phyloP scores from a whole-genome alignment of 1,284 basidiomycete genomes.

The Omphalotus olearius region DNA sequence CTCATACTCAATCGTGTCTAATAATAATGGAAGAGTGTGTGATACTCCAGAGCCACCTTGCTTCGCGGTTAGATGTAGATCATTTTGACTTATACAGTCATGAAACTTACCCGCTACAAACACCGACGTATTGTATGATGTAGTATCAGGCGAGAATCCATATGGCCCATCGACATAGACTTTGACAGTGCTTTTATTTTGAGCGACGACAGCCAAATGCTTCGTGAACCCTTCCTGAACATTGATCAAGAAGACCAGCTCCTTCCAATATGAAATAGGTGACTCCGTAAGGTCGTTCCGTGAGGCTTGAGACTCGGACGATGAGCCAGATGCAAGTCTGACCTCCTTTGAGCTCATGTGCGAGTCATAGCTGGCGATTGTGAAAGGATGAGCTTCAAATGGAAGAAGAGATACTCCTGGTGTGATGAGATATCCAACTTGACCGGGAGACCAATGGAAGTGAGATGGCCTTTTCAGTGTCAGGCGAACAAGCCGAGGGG shows the following conservation, averaged over 20 bases:
- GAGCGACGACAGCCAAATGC: constrained; percentile 32
- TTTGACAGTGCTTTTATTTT: constrained; percentile 27
- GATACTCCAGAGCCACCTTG: constrained; percentile 48
- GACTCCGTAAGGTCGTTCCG: too few relatives aligned
- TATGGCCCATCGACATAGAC: constrained; percentile 54
- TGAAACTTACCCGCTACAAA: constrained; percentile 42
- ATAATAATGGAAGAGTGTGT: constrained; percentile 43
- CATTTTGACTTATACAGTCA: background rate
- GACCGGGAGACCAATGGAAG: constrained; percentile 55
- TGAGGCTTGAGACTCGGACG: too few relatives aligned
- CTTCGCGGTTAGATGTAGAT: background rate
- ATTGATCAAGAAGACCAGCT: constrained; percentile 46
- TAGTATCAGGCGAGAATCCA: constrained; percentile 40
- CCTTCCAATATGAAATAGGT: constrained; percentile 20
- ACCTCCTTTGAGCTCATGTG: constrained; percentile 2
- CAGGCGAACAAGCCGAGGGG: constrained; percentile 47
- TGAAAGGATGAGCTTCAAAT: constrained; percentile 54
- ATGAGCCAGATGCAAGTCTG: too few relatives aligned
- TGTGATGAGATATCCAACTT: constrained; percentile 50
- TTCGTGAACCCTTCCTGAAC: constrained; percentile 45
- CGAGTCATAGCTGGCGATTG: constrained; percentile 35
- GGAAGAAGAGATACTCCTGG: constrained; percentile 38
- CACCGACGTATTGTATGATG: constrained; percentile 40
- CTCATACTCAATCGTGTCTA: constrained; percentile 37
- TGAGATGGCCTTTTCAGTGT: constrained; percentile 37